A percentile compares a stretch with the other conserved stretches of the same genome.
phyloP scores from a whole-genome alignment of 768 basidiomycete species.

The Leccinum variicolor region DNA sequence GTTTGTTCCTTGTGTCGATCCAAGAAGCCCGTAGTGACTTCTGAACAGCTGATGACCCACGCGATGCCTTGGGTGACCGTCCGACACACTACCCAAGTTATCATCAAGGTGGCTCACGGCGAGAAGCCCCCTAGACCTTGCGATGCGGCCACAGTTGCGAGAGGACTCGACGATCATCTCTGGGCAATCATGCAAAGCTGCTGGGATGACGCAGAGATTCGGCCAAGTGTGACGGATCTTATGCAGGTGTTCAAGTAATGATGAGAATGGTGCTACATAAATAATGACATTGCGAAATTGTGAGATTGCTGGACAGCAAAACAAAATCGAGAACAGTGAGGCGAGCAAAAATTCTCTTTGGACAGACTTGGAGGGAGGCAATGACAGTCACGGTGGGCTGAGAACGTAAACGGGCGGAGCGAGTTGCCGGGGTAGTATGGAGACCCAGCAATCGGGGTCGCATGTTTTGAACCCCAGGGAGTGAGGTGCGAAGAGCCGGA shows the following conservation, averaged over 20 bases:
- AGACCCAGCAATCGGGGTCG: too few relatives aligned
- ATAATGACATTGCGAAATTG: slow-evolving; percentile 14
- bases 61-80: slow-evolving; percentile 50
- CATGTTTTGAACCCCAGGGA: too few relatives aligned
- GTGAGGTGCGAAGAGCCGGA: too few relatives aligned
- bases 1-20: neutral
- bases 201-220: slow-evolving; percentile 38
- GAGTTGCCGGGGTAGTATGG: too few relatives aligned
- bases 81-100: slow-evolving; percentile 50
- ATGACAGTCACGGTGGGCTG: too few relatives aligned
- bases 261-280: neutral
- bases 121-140: slow-evolving; percentile 42
- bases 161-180: slow-evolving; percentile 45
- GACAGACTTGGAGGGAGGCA: too few relatives aligned
- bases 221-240: slow-evolving; percentile 42
- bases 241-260: slow-evolving; percentile 14
- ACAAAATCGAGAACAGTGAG: too few relatives aligned
- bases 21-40: slow-evolving; percentile 1
- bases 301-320: too few relatives aligned
- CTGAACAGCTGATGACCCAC: slow-evolving; percentile 48
- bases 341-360: too few relatives aligned
- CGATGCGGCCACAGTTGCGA: slow-evolving; percentile 29
- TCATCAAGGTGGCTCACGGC: slow-evolving; percentile 41
- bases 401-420: too few relatives aligned
- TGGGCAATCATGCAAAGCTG: slow-evolving; percentile 44